Evolutionary conservation across 495 filamentous ascomycete genomes (phyloP).

Genomic region (Lophium mytilinum): DNA sequence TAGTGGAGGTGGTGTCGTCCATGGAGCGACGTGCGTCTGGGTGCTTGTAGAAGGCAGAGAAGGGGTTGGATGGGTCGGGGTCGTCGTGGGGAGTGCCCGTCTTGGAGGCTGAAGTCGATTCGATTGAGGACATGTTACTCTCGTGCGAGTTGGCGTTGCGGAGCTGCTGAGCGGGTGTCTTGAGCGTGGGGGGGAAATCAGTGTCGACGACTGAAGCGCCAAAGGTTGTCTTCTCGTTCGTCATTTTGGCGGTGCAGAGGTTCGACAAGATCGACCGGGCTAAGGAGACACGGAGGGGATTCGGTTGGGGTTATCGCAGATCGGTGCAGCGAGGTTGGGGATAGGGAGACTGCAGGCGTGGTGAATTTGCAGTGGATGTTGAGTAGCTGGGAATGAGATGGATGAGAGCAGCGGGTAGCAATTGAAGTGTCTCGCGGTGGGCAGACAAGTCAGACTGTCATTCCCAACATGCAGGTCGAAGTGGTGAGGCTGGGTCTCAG

Average conservation of each 20-base stretch:
- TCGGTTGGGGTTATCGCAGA: background rate
- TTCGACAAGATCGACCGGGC: background rate
- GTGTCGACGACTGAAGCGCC: slow-evolving; percentile 15
- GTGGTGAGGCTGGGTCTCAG: no score
- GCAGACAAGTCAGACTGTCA: no score
- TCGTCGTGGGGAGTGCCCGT: background rate
- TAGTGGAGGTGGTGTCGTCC: slow-evolving; percentile 37
- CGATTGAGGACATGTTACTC: slow-evolving; percentile 9
- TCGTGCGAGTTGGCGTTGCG: slow-evolving; percentile 14
- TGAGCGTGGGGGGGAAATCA: background rate
- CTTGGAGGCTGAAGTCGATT: background rate
- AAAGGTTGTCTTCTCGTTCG: slow-evolving; percentile 20
- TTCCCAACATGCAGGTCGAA: no score
- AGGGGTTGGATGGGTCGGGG: slow-evolving; percentile 34
- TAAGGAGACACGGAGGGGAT: background rate
- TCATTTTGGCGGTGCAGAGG: slow-evolving; percentile 2
- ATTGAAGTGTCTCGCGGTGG: no score
- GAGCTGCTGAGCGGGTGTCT: slow-evolving; percentile 1
- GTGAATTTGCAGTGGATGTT: no score
- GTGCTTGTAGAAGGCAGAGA: slow-evolving; percentile 54
- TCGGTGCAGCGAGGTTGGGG: no score
- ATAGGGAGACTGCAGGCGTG: no score
- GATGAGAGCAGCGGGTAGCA: no score
- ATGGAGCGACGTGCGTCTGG: slow-evolving; percentile 43
- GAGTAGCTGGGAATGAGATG: no score